Percentiles rank a stretch among this genome's conserved stretches.
Conservation (phyloP, 2,329 filamentous ascomycete species). For the Clonostachys rhizophaga region DNA sequence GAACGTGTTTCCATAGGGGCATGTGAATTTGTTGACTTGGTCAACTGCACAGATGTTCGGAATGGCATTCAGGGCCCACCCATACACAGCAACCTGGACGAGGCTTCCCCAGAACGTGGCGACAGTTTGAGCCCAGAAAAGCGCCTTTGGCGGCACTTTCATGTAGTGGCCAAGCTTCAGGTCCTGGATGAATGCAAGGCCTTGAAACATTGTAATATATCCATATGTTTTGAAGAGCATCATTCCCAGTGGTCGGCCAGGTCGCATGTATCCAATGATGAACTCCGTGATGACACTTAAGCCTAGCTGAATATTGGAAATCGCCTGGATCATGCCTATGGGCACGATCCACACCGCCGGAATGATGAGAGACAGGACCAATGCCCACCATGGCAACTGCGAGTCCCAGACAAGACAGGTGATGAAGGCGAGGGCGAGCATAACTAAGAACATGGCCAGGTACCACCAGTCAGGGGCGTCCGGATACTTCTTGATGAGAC, state of each 20-base stretch:
- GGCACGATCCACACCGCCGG: slow-evolving; percentile 34
- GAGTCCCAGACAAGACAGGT: slow-evolving; percentile 13
- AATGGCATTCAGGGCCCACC: slow-evolving; percentile 40
- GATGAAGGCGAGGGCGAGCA: slow-evolving; percentile 4
- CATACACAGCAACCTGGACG: slow-evolving; percentile 12
- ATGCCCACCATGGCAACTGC: slow-evolving; percentile 37
- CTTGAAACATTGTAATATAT: slow-evolving; percentile 7
- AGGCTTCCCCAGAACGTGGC: too few species aligned
- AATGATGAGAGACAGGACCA: slow-evolving; percentile 31
- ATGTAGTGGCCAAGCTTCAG: too few species aligned
- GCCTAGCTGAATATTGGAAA: slow-evolving; percentile 41
- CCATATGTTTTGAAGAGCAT: slow-evolving; percentile 44
- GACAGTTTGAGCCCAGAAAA: too few species aligned
- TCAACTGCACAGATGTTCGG: slow-evolving; percentile 41
- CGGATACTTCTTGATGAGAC: slow-evolving; percentile 52
- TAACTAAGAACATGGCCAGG: slow-evolving; percentile 14
- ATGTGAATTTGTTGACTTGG: slow-evolving; percentile 47
- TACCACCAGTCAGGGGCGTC: slow-evolving; percentile 57
- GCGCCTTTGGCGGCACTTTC: too few species aligned
- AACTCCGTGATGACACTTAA: slow-evolving; percentile 44
- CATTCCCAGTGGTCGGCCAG: slow-evolving; percentile 40
- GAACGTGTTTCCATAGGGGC: slow-evolving; percentile 53
- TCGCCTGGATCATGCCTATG: slow-evolving; percentile 38
- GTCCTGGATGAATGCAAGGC: too few species aligned
- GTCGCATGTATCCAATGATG: slow-evolving; percentile 43